phyloP scores from a whole-genome alignment of 2,329 filamentous ascomycete genomes.

The Pseudogymnoascus sp. region DNA sequence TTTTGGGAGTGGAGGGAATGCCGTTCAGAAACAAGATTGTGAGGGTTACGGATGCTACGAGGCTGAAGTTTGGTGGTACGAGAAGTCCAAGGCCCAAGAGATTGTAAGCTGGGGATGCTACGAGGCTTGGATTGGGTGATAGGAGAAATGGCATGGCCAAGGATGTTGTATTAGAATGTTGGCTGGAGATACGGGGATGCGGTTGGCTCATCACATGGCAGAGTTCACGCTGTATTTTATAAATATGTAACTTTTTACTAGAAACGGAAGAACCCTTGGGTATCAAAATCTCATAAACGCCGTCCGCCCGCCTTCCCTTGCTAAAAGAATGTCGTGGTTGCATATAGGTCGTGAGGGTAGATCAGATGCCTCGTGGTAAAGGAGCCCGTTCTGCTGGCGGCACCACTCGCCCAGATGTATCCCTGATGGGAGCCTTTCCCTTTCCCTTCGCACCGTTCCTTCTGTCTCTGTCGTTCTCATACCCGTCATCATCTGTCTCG shows the following conservation, averaged over 20 bases:
- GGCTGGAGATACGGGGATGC: not conserved
- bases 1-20: constrained; percentile 78
- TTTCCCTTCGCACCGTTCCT: constrained; percentile 26
- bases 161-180: not conserved
- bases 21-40: constrained; percentile 65
- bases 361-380: constrained; percentile 15
- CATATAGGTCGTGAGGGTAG: not conserved
- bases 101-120: constrained; percentile 44
- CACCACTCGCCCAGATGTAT: constrained; percentile 42
- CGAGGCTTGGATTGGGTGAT: not conserved
- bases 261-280: constrained; percentile 5
- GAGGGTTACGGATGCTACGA: constrained; percentile 76
- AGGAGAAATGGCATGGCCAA: not conserved
- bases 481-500: constrained; percentile 28
- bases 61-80: constrained; percentile 90
- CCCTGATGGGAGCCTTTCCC: constrained; percentile 33
- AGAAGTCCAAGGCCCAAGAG: constrained; percentile 78
- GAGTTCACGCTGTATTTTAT: constrained; percentile 6
- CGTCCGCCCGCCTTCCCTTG: not conserved
- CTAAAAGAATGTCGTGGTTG: not conserved
- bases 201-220: not conserved
- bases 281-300: constrained; percentile 7
- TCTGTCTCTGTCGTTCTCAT: constrained; percentile 40
- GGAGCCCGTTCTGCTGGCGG: constrained; percentile 47
- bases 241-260: constrained; percentile 5